A percentile compares a stretch with the other conserved stretches of the same genome.
phyloP scores from a whole-genome alignment of 495 filamentous ascomycete genomes.

The Penicillium dipodomyicola region DNA sequence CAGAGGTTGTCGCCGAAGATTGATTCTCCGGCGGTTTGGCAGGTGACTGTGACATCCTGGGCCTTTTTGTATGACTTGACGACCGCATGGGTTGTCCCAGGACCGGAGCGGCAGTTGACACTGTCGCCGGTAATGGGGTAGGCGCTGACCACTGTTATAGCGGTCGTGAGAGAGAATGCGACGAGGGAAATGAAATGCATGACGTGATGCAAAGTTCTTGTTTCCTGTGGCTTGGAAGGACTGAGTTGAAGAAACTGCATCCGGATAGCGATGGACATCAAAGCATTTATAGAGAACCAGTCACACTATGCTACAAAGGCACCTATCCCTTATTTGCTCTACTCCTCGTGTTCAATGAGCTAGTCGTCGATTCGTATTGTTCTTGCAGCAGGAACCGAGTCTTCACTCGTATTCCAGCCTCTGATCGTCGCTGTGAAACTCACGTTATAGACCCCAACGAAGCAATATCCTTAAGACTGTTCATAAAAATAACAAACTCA shows the following conservation, averaged over 20 bases:
- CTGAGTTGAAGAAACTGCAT: neutral
- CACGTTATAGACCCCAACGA: neutral
- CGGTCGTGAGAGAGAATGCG: constrained; percentile 8
- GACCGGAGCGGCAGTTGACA: constrained; percentile 21
- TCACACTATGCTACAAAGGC: neutral
- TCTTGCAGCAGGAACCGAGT: neutral
- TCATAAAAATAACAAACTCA: neutral
- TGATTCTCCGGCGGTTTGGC: constrained; percentile 14
- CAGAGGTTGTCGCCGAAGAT: constrained; percentile 18
- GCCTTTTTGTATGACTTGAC: constrained; percentile 17
- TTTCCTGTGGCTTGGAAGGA: neutral
- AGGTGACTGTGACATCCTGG: constrained; percentile 13
- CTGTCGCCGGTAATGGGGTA: constrained; percentile 17
- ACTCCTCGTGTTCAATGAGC: neutral
- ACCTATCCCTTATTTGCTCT: neutral
- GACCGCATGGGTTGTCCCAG: constrained; percentile 13
- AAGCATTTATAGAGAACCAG: neutral
- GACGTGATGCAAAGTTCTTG: neutral
- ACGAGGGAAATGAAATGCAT: constrained; percentile 8
- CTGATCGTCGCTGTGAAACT: too few relatives aligned
- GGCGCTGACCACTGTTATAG: constrained; percentile 11
- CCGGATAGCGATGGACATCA: neutral
- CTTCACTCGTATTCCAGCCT: neutral
- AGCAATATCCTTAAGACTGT: neutral
- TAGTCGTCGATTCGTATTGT: neutral